Evolutionary conservation across 495 filamentous ascomycete genomes (phyloP), one percentile per base, ranked within the genome.

Genomic region (Penicillium herquei): DNA sequence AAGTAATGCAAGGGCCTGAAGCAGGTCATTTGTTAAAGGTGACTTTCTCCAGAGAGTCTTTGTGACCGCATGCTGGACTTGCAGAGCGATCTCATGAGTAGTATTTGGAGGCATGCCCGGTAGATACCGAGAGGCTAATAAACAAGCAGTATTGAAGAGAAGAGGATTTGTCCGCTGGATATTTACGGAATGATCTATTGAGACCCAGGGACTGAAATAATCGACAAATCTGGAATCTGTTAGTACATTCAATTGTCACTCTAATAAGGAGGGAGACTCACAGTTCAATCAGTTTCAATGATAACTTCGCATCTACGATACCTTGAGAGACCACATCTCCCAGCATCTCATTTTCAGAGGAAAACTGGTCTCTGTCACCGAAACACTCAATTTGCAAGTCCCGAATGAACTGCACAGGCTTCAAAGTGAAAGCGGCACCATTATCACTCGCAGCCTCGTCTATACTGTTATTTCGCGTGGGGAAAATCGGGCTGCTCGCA

Each of bases 111-210:
- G 66, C 44, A 73, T 66, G 2, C 68, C 67, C 7, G 70, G 72
- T 10, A 75, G 51, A 61, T 73, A 73, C 18, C 70, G 70, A n/a
- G 72, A 68, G n/a, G 69, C 72, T 26, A 75, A 39, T 1, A 73
- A 57, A 45, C 72, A 75, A 17, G 72, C 70, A 14, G 69, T 72
- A 49, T 66, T 75, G 55, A 73, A 73, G 21, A 75, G 60, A 14
- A 75, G 61, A 7, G 72, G 67, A 63, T 73, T 61, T 21, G 67
- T 57, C 32, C 60, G 55, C 43, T 64, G 57, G 34, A 72, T 64
- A 53, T 58, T 61, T 21, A 67, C 64, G 12, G 61, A 51, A 44
- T 60, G 65, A 57, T 73, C 58, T 55, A 72, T 67, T 34, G 72
- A 71, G 34, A 75, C 59, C 63, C 68, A 72, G 4, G 63, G 62